Evolutionary conservation across 257 asterid species (phyloP).

Genomic region (Salvia hispanica): DNA sequence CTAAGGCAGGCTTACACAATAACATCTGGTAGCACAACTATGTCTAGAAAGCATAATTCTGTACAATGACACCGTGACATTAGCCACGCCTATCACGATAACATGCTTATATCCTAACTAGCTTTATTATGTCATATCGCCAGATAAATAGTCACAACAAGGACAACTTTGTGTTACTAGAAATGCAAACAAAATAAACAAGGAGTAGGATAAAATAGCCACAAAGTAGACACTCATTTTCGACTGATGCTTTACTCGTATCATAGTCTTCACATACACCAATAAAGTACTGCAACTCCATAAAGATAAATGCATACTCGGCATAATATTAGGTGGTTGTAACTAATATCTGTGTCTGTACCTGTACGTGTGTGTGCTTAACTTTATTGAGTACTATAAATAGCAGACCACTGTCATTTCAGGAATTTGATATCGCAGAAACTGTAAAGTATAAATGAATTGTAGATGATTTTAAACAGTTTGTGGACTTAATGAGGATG

Average conservation of each 20-base stretch:
- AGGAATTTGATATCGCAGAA: constrained; percentile 13
- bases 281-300: background rate
- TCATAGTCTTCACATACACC: background rate
- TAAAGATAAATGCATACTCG: background rate
- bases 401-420: constrained; percentile 1
- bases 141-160: background rate
- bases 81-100: background rate
- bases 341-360: background rate
- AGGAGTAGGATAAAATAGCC: background rate
- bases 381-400: background rate
- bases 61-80: background rate
- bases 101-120: background rate
- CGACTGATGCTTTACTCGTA: background rate
- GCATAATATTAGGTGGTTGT: background rate
- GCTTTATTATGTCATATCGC: background rate
- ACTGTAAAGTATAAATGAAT: background rate
- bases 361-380: background rate
- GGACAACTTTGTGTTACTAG: background rate
- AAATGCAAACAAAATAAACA: background rate
- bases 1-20: background rate
- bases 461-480: background rate
- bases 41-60: background rate
- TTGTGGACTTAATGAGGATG: background rate
- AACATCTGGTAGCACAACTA: background rate
- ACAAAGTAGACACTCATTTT: background rate